Base-by-base conservation (phyloP, 139 green algal species). In the Tetradesmus lagerheimii region DNA sequence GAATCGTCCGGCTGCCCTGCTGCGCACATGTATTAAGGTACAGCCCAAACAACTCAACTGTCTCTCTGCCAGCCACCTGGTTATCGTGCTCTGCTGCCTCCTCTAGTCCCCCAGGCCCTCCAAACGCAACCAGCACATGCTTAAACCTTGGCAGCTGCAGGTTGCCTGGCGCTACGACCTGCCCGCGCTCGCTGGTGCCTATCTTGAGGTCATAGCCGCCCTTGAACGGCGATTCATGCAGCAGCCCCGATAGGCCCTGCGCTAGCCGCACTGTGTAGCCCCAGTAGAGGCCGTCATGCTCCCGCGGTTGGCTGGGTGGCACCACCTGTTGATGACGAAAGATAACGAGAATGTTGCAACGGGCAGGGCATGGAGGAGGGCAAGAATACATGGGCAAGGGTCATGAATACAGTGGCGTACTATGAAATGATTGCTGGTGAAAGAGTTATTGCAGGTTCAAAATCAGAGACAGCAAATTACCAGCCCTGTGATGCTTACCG, bases 1-100 rank as follows among this genome's bases (percentile, higher is more conserved):
- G 89, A 35, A 99, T 99, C 1, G 97, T 99, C 35, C 97, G 91
- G 78, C 93, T 97, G 66, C 97, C 97, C 86, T 99, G 96, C 15
- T 89, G 29, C 0, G 95, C 93, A 88, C 96, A 98, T 0, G 95
- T 98, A 93, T 99, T 99, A 39, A 99, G 85, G 88, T 98, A 99
- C 81, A 91, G n/a, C 71, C 95, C 90, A 85, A 95, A 97, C 23
- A 96, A 15, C 64, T 95, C 91, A 41, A 53, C 35, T 31, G 85
- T 35, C 15, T 67, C 31, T 71, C 93, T 90, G 38, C 85, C 90
- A 35, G 85, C 15, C 18, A 93, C 27, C 47, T 43, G 78, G 20
- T 86, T 78, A 57, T 95, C 93, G 47, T 88, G 82, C 14, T 79
- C 38, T 8, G 91, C 34, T 41, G 91, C 92, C 41, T 95, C 90